A percentile compares a stretch with the other conserved stretches of the same genome.
phyloP scores from a whole-genome alignment of 805 yeast species.

The Saturnispora bothae region DNA sequence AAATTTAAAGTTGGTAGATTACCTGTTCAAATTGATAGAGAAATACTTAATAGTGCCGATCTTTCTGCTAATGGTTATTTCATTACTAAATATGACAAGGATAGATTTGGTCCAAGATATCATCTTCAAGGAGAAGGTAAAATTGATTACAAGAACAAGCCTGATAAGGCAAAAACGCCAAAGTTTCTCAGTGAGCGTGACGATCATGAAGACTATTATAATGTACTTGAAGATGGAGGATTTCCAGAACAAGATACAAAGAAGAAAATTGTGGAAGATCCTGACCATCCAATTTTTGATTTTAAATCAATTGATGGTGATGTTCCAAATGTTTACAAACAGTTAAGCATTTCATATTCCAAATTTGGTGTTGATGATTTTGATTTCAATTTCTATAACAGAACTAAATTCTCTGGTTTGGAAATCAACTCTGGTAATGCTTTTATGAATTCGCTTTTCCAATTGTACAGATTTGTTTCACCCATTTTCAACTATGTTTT shows the following conservation, averaged over 20 bases:
- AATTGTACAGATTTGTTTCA: conserved; percentile 70
- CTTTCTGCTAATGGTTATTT: conserved; percentile 25
- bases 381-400: conserved; percentile 78
- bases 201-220: conserved; percentile 19
- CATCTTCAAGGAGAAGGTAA: conserved; percentile 20
- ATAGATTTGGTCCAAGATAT: conserved; percentile 49
- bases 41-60: conserved; percentile 31
- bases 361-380: conserved; percentile 90
- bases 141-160: conserved; percentile 28
- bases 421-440: conserved; percentile 80
- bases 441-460: conserved; percentile 67
- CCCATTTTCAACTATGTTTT: conserved; percentile 57
- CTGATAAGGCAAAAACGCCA: conserved; percentile 26
- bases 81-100: conserved; percentile 45
- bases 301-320: conserved; percentile 27
- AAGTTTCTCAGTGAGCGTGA: conserved; percentile 54
- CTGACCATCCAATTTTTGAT: conserved; percentile 18
- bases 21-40: conserved; percentile 43
- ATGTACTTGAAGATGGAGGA: conserved; percentile 8
- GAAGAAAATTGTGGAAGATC: conserved; percentile 9
- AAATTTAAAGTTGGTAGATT: conserved; percentile 52
- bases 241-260: conserved; percentile 13
- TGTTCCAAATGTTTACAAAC: conserved; percentile 67
- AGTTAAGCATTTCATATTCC: conserved; percentile 70
- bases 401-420: conserved; percentile 67